A percentile compares a stretch with the other conserved stretches of the same genome.
phyloP scores from a whole-genome alignment of 192 early-diverging fungal species.

The Coemansia sp. region DNA sequence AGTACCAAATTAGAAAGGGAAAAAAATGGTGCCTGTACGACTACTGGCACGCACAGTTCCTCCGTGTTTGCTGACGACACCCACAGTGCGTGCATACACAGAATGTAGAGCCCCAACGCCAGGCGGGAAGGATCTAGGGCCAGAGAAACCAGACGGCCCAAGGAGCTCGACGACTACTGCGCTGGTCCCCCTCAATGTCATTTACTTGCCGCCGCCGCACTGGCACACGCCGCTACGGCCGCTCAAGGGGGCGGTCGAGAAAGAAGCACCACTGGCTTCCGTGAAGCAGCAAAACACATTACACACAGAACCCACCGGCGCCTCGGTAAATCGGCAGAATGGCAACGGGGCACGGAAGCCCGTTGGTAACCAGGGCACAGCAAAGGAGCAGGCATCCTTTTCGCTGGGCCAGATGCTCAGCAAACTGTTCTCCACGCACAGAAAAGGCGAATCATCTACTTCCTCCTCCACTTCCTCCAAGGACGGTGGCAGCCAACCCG shows the following conservation, averaged over 20 bases:
- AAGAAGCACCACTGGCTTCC: background rate
- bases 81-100: slow-evolving; percentile 1
- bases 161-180: slow-evolving; percentile 3
- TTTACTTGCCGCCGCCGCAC: slow-evolving; percentile 41
- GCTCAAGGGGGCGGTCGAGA: background rate
- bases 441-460: background rate
- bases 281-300: background rate
- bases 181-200: slow-evolving; percentile 44
- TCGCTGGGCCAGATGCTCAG: background rate
- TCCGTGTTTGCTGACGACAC: background rate
- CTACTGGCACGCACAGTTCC: background rate
- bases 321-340: background rate
- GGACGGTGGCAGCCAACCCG: background rate
- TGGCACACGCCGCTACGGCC: slow-evolving; percentile 40
- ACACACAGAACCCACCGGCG: background rate
- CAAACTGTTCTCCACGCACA: background rate
- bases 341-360: background rate
- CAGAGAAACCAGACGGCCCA: background rate
- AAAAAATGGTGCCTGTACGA: background rate
- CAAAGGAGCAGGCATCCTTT: background rate
- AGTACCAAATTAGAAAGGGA: no score
- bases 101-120: background rate
- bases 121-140: background rate
- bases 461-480: no score
- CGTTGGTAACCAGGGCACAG: background rate